Evolutionary conservation across 495 filamentous ascomycete species (phyloP).

Genomic region (Penicillium psychrofluorescens): DNA sequence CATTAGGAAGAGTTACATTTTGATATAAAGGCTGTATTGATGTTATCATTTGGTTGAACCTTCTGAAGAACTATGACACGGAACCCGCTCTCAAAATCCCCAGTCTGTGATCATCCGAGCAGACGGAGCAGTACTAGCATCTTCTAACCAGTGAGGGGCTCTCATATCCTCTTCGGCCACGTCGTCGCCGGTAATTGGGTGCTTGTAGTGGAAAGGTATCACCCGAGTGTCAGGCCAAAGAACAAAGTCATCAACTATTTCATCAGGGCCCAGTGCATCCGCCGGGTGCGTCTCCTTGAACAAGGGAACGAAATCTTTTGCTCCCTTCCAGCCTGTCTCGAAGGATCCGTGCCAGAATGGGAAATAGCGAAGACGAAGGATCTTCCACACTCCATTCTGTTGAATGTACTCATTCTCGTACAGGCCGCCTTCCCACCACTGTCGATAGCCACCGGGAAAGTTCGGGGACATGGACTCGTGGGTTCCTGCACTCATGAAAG

Average conservation of each 20-base stretch:
- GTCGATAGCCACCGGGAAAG: neutral
- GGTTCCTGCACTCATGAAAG: neutral
- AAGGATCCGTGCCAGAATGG: conserved; percentile 5
- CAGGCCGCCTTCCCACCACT: conserved; percentile 5
- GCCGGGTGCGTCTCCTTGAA: neutral
- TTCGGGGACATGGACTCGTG: neutral
- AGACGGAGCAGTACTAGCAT: too few species aligned
- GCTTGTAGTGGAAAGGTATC: conserved; percentile 2
- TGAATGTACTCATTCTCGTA: conserved; percentile 4
- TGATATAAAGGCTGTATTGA: too few species aligned
- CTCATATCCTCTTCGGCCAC: conserved; percentile 1
- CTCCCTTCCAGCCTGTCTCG: neutral
- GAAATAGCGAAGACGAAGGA: conserved; percentile 2
- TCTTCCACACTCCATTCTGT: conserved; percentile 2
- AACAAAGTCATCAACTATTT: neutral
- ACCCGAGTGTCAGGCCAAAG: conserved; percentile 5
- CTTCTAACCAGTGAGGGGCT: neutral
- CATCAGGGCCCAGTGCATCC: neutral
- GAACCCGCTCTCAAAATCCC: too few species aligned
- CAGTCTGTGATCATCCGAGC: too few species aligned
- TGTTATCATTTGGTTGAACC: too few species aligned
- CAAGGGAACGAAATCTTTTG: neutral
- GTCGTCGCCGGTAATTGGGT: neutral
- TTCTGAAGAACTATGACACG: too few species aligned
- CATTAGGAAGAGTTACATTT: too few species aligned